These are phyloP conservation scores for Acarospora socialis DNA, from an alignment of 2,329 filamentous ascomycete species.

Conservation along the genomic window DNA sequence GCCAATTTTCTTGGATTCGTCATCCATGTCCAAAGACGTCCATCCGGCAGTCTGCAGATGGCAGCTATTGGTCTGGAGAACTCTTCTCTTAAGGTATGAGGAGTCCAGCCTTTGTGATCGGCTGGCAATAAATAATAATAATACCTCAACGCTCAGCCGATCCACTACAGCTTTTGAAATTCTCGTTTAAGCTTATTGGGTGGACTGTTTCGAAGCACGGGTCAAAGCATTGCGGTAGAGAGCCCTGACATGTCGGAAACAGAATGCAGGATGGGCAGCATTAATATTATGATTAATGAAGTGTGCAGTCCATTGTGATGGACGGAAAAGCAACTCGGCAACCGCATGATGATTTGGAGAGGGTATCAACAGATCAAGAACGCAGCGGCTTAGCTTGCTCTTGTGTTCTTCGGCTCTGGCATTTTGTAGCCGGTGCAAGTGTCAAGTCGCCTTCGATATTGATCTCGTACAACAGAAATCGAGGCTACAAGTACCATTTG, in stretches of 20 bases:
- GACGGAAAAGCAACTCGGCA: slow-evolving; percentile 44
- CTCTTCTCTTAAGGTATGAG: slow-evolving; percentile 11
- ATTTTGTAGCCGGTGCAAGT: slow-evolving; percentile 48
- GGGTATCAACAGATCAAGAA: slow-evolving; percentile 46
- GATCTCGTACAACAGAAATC: slow-evolving; percentile 36
- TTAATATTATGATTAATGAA: no score
- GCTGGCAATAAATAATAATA: slow-evolving; percentile 13
- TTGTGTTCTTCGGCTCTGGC: slow-evolving; percentile 44
- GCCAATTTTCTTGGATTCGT: no score
- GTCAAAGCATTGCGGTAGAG: slow-evolving; percentile 28
- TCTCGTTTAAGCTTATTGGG: slow-evolving; percentile 43
- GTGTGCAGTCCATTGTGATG: slow-evolving; percentile 41
- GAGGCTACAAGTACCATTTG: slow-evolving; percentile 32
- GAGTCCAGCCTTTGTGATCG: slow-evolving; percentile 22
- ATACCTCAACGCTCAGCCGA: slow-evolving; percentile 27
- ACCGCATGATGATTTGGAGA: slow-evolving; percentile 38
- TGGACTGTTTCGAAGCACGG: slow-evolving; percentile 40
- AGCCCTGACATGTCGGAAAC: slow-evolving; percentile 29
- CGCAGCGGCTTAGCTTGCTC: slow-evolving; percentile 39
- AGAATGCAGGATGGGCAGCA: slow-evolving; percentile 37
- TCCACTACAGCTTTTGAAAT: slow-evolving; percentile 44
- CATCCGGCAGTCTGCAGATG: no score
- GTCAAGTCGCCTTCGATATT: slow-evolving; percentile 38
- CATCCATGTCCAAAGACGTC: no score
- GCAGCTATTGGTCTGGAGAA: no score